Evolutionary conservation across 306 rosid species (phyloP).

Genomic region (Sphenostylis stenocarpa): DNA sequence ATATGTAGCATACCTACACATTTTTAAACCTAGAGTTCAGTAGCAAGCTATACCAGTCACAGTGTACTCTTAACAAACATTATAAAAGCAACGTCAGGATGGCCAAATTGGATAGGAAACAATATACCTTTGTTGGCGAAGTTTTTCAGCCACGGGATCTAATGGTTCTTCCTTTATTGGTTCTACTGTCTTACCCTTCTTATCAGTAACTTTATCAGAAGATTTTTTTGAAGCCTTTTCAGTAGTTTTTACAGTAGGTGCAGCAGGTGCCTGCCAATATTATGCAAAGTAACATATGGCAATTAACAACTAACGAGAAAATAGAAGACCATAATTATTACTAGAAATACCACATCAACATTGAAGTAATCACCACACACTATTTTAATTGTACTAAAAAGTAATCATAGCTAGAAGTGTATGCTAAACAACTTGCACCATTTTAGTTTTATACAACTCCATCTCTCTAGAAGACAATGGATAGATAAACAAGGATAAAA

Average conservation of each 20-base stretch:
- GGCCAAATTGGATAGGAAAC: neutral
- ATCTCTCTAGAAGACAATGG: neutral
- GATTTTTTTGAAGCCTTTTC: conserved; percentile 68
- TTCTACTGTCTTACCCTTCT: conserved; percentile 63
- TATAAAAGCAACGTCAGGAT: neutral
- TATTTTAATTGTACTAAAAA: too few species aligned
- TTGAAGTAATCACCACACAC: neutral
- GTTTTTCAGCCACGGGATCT: conserved; percentile 86
- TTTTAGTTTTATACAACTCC: neutral
- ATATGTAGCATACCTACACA: neutral
- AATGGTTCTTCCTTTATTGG: conserved; percentile 58
- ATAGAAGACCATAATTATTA: neutral
- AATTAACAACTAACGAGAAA: neutral
- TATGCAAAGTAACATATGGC: neutral
- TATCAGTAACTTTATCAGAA: conserved; percentile 55
- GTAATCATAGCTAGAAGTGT: neutral
- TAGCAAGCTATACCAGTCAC: neutral
- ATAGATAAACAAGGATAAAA: neutral
- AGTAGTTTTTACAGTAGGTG: conserved; percentile 58
- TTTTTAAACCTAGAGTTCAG: neutral
- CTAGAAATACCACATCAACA: neutral
- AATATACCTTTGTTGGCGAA: conserved; percentile 85
- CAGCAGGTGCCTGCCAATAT: conserved; percentile 60
- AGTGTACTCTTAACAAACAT: neutral
- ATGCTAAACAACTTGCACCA: neutral